These are phyloP conservation scores for Phalaenopsis aphrodite DNA, from an alignment of 106 monocot species.

Conservation along the genomic window DNA sequence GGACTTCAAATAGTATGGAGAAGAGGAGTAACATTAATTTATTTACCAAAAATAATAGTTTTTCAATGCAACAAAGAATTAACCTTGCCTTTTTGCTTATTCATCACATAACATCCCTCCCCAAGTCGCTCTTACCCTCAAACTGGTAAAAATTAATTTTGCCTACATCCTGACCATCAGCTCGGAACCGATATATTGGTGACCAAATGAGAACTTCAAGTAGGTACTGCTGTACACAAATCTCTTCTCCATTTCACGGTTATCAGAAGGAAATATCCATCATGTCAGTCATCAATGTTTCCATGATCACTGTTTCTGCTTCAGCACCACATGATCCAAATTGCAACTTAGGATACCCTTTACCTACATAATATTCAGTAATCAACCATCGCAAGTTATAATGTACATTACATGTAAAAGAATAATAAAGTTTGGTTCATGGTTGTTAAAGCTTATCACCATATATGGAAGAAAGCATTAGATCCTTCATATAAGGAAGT, in stretches of 20 bases:
- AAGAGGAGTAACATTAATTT: constrained; percentile 5
- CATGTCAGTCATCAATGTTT: constrained; percentile 35
- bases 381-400: background rate
- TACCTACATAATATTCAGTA: constrained; percentile 13
- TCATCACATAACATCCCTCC: background rate
- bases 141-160: background rate
- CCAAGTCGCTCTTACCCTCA: background rate
- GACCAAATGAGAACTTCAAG: background rate
- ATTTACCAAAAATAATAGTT: constrained; percentile 1
- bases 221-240: constrained; percentile 14
- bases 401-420: background rate
- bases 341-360: constrained; percentile 16
- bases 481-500: constrained; percentile 19
- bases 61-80: constrained; percentile 3
- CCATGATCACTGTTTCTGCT: constrained; percentile 33
- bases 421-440: background rate
- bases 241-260: constrained; percentile 3
- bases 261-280: constrained; percentile 42
- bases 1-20: background rate
- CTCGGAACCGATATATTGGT: background rate
- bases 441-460: background rate
- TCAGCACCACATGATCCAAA: constrained; percentile 26
- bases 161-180: background rate
- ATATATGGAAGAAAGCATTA: constrained; percentile 19
- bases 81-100: background rate